phyloP scores from a whole-genome alignment of 192 early-diverging fungal species.

The Pecoramyces ruminantium region DNA sequence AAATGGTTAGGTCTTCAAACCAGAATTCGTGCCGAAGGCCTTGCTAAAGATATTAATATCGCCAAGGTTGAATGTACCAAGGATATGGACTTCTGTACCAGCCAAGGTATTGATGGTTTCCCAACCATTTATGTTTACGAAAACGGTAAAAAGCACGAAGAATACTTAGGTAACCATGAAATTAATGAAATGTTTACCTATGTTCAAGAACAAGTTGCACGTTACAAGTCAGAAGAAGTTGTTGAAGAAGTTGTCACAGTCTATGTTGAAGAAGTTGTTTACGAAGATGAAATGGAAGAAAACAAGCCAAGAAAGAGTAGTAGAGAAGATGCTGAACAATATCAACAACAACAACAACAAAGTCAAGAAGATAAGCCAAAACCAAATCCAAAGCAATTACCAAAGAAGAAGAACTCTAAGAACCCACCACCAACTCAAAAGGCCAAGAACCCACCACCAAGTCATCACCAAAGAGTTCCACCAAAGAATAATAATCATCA shows the following conservation, averaged over 20 bases:
- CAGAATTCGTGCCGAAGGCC: background rate
- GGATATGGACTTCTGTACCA: background rate
- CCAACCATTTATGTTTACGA: background rate
- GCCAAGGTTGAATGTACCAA: background rate
- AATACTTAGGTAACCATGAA: background rate
- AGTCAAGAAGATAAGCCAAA: background rate
- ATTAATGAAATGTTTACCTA: background rate
- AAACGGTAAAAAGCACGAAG: background rate
- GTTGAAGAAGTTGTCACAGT: background rate
- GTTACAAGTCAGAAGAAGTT: background rate
- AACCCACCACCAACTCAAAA: background rate
- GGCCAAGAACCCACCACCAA: background rate
- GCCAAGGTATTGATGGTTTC: background rate
- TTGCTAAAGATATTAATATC: background rate
- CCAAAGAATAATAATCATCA: too few relatives aligned
- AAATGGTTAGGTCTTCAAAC: background rate
- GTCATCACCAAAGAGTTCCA: background rate
- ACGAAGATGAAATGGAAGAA: background rate
- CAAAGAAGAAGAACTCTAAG: background rate
- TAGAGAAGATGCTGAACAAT: background rate
- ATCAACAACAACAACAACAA: background rate
- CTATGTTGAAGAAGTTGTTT: background rate
- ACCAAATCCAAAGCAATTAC: background rate
- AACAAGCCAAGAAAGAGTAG: background rate
- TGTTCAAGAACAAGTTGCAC: background rate